Evolutionary conservation across 495 filamentous ascomycete species (phyloP), one percentile per base, ranked within the genome.

Genomic region (Aspergillus indologenus): DNA sequence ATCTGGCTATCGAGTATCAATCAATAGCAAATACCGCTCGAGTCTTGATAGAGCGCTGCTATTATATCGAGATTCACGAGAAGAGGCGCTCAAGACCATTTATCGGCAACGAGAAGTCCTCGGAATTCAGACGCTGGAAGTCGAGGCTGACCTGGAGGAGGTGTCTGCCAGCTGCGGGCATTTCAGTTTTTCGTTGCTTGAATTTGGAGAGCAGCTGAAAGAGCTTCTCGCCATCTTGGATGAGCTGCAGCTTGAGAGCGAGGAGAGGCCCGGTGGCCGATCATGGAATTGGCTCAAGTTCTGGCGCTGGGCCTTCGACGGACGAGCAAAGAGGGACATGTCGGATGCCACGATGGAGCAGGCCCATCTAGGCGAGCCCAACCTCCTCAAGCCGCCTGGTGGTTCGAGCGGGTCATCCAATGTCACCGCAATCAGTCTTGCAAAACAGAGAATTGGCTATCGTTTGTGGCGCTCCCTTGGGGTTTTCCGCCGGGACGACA

Each of bases 121-220:
- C 43, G 83, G 82, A 55, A 74, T 85, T 5, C 79, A 83, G 29
- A 81, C 83, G 2, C 77, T 89, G 31, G 86, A 87, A 44, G 77
- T 90, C n/a, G 88, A 93, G 59, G 94, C 94, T 6, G 94, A 96
- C 67, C 88, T 96, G 51, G 94, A 98, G 69, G 94, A 98, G 71
- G 91, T 98, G 9, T 90, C 92, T 29, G 94, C 94, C 5, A 93
- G 90, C 46, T 98, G 94, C 65, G 92, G 93, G 3, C 91, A 98
- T 67, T 98, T 97, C 68, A 90, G 87, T 66, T 96, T 91, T 65
- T 92, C 89, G 19, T 76, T 98, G 23, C 81, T 92, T 56, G 87
- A 91, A 61, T 91, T 98, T 70, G 92, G 91, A 0, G 89, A 96
- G 66, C 91, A 96, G 67, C 87, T 96, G 79, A 82, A 89, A 56